Conservation (phyloP, 1,139 yeast species). For the Sugiyamaella castrensis region DNA sequence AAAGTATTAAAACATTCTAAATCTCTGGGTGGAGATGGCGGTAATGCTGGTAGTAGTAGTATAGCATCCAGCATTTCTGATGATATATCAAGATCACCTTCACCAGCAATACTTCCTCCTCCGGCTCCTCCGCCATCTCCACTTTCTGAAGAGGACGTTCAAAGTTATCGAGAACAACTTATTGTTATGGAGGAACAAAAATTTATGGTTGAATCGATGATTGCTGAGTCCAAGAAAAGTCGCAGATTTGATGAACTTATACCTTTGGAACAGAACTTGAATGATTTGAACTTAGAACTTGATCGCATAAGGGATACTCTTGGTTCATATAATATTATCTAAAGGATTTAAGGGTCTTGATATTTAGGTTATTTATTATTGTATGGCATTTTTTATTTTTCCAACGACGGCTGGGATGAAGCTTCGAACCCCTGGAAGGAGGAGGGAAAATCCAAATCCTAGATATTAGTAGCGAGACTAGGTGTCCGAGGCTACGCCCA, state of each 20-base stretch:
- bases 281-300: conserved; percentile 58
- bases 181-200: conserved; percentile 86
- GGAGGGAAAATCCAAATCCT: no score
- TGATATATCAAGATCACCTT: conserved; percentile 3
- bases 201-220: conserved; percentile 63
- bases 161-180: conserved; percentile 51
- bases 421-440: conserved; percentile 1
- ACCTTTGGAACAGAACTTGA: conserved; percentile 56
- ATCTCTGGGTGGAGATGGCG: conserved; percentile 14
- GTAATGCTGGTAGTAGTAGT: conserved; percentile 3
- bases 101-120: neutral
- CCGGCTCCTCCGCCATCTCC: conserved; percentile 12
- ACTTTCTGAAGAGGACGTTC: conserved; percentile 16
- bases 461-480: no score
- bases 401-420: conserved; percentile 2
- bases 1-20: conserved; percentile 36
- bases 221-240: conserved; percentile 57
- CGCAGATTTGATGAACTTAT: conserved; percentile 76
- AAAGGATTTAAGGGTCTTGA: neutral
- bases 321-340: conserved; percentile 7
- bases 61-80: conserved; percentile 6
- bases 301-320: conserved; percentile 41
- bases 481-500: no score
- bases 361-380: neutral
- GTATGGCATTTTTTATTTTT: neutral